Percentiles rank a stretch among this genome's conserved stretches.
phyloP scores from a whole-genome alignment of 805 yeast genomes.

The Cyberlindnera sargentensis region DNA sequence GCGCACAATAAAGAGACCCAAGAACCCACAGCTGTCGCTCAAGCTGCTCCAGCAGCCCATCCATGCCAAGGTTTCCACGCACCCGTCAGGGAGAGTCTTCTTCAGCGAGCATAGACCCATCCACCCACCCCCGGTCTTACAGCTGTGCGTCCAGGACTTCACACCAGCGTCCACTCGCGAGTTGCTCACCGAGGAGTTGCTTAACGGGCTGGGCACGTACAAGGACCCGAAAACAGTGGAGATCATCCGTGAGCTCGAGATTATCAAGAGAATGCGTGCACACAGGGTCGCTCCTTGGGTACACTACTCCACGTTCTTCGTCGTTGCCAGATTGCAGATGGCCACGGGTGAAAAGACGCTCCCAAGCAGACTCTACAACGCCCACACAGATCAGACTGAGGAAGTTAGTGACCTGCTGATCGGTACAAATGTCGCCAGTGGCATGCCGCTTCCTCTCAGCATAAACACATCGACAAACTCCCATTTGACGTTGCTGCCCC shows the following conservation, averaged over 20 bases:
- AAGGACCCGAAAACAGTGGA: slow-evolving; percentile 14
- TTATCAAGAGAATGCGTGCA: slow-evolving; percentile 12
- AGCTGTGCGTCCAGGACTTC: slow-evolving; percentile 16
- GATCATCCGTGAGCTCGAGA: slow-evolving; percentile 16
- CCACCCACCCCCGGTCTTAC: slow-evolving; percentile 28
- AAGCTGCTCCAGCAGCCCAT: slow-evolving; percentile 25
- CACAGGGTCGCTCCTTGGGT: slow-evolving; percentile 19
- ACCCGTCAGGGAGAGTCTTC: slow-evolving; percentile 15
- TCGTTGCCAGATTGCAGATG: slow-evolving; percentile 15
- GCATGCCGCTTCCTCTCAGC: slow-evolving; percentile 20
- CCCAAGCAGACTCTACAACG: slow-evolving; percentile 2
- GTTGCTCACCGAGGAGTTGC: slow-evolving; percentile 8
- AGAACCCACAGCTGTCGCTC: slow-evolving; percentile 12
- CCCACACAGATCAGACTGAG: slow-evolving; percentile 2
- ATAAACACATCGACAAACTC: slow-evolving; percentile 9
- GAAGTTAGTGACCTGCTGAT: slow-evolving; percentile 15
- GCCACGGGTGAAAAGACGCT: background rate
- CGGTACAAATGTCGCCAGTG: slow-evolving; percentile 20
- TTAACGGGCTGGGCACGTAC: slow-evolving; percentile 2
- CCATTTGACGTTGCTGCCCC: slow-evolving; percentile 8
- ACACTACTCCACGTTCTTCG: slow-evolving; percentile 23
- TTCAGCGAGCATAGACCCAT: slow-evolving; percentile 27
- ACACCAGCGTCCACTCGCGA: slow-evolving; percentile 4
- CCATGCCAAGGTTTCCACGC: slow-evolving; percentile 25
- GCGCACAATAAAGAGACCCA: slow-evolving; percentile 15